Evolutionary conservation across 768 basidiomycete genomes (phyloP).

Genomic region (Termitomyces sp.): DNA sequence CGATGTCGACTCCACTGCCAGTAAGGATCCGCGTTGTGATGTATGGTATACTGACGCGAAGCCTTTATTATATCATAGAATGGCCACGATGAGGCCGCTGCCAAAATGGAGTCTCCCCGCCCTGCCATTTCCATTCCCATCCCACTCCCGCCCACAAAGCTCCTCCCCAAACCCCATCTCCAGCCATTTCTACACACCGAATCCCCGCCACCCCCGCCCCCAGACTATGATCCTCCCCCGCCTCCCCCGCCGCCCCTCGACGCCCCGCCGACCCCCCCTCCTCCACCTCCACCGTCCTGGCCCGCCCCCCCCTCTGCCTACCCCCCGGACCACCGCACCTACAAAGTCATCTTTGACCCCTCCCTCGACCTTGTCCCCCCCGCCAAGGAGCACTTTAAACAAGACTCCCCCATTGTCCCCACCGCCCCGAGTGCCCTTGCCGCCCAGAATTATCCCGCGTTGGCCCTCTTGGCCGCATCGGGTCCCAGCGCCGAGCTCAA

Average conservation of each 20-base stretch:
- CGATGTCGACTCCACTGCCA: conserved; percentile 33
- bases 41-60: too few species aligned
- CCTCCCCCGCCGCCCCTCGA: conserved; percentile 17
- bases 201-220: conserved; percentile 29
- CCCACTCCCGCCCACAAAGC: conserved; percentile 13
- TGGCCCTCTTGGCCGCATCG: background rate
- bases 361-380: conserved; percentile 34
- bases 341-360: conserved; percentile 65
- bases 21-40: conserved; percentile 19
- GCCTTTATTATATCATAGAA: too few species aligned
- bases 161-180: conserved; percentile 22
- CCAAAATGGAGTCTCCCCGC: conserved; percentile 9
- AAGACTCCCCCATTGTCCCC: background rate
- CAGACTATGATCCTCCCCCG: conserved; percentile 19
- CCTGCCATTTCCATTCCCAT: conserved; percentile 26
- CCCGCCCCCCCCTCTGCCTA: conserved; percentile 16
- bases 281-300: conserved; percentile 20
- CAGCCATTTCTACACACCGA: conserved; percentile 18
- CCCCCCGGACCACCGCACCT: conserved; percentile 31
- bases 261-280: conserved; percentile 9
- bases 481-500: background rate
- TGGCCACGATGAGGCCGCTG: too few species aligned
- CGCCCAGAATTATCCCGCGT: background rate
- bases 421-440: background rate
- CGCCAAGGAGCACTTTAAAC: background rate